phyloP scores from a whole-genome alignment of 176 grass and related monocot genomes.

The Raddia distichophylla region DNA sequence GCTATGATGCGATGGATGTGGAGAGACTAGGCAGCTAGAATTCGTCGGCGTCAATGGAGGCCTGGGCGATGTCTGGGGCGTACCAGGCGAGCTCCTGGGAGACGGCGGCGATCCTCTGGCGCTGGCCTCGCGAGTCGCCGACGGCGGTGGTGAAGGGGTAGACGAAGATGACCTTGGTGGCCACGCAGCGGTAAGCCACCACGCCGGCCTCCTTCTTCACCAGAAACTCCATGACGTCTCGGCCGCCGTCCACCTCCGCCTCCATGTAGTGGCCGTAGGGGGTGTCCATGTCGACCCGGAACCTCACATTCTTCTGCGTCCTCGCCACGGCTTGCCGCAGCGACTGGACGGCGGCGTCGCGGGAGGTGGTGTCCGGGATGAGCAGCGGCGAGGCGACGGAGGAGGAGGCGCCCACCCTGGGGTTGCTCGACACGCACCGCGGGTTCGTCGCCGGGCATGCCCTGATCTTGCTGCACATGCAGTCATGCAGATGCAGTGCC shows the following conservation, averaged over 20 bases:
- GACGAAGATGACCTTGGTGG: slow-evolving; percentile 82
- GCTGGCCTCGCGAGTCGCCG: slow-evolving; percentile 78
- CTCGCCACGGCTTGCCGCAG: slow-evolving; percentile 67
- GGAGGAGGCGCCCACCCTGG: slow-evolving; percentile 60
- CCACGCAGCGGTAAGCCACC: slow-evolving; percentile 71
- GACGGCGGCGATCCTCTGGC: slow-evolving; percentile 64
- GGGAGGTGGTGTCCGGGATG: slow-evolving; percentile 62
- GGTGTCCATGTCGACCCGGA: slow-evolving; percentile 67
- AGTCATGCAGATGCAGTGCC: too few species aligned
- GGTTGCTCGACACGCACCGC: slow-evolving; percentile 80
- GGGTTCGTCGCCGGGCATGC: slow-evolving; percentile 88
- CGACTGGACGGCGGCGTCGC: slow-evolving; percentile 50
- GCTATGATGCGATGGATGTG: too few species aligned
- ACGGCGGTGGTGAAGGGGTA: slow-evolving; percentile 94
- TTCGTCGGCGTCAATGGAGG: slow-evolving; percentile 47
- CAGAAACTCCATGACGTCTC: slow-evolving; percentile 90
- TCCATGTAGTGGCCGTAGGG: slow-evolving; percentile 74
- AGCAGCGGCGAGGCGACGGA: slow-evolving; percentile 78
- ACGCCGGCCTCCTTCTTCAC: slow-evolving; percentile 63
- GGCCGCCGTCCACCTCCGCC: slow-evolving; percentile 69
- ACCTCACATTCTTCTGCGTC: slow-evolving; percentile 69
- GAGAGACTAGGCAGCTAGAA: too few species aligned
- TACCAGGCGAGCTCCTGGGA: slow-evolving; percentile 80
- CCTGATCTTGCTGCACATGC: slow-evolving; percentile 68
- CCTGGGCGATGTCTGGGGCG: slow-evolving; percentile 58